These are phyloP conservation scores for Sporisorium sorghi DNA, from an alignment of 1,284 basidiomycete species.

Conservation along the genomic window DNA sequence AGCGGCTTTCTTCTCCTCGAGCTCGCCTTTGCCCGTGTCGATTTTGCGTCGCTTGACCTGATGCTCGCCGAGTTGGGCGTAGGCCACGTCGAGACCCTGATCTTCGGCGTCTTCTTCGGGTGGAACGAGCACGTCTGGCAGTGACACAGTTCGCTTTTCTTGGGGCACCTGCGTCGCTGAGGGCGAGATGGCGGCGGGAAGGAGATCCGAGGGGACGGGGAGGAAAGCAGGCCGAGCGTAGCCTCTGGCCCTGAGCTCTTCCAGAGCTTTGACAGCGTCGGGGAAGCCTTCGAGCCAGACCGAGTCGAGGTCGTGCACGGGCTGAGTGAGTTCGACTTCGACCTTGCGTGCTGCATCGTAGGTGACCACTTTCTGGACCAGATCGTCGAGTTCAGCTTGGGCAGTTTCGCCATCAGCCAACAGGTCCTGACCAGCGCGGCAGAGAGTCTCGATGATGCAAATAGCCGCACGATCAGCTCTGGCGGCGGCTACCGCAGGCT, in stretches of 20 bases:
- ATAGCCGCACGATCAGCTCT: slow-evolving; percentile 85
- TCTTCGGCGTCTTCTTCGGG: slow-evolving; percentile 59
- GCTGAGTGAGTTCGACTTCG: slow-evolving; percentile 50
- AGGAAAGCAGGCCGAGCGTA: slow-evolving; percentile 59
- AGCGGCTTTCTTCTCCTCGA: slow-evolving; percentile 57
- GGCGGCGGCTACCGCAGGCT: slow-evolving; percentile 87
- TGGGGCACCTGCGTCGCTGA: slow-evolving; percentile 30
- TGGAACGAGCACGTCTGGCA: slow-evolving; percentile 61
- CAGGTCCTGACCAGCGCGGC: slow-evolving; percentile 61
- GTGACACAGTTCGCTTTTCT: slow-evolving; percentile 32
- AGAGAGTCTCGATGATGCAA: slow-evolving; percentile 85
- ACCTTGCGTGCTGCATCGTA: slow-evolving; percentile 58
- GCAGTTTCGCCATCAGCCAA: slow-evolving; percentile 25
- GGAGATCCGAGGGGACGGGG: slow-evolving; percentile 57
- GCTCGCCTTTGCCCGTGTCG: slow-evolving; percentile 59
- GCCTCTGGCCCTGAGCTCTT: slow-evolving; percentile 32
- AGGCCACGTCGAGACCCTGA: slow-evolving; percentile 56
- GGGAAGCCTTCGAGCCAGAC: slow-evolving; percentile 63
- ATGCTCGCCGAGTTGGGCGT: slow-evolving; percentile 36
- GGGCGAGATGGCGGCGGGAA: slow-evolving; percentile 59
- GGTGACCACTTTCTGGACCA: slow-evolving; percentile 54
- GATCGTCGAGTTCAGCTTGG: slow-evolving; percentile 54
- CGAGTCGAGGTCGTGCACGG: slow-evolving; percentile 41
- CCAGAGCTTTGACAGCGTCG: slow-evolving; percentile 57
- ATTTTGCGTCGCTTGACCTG: slow-evolving; percentile 40